Base-by-base conservation (phyloP, 345 rosid genomes). In the Citrus reticulata region DNA sequence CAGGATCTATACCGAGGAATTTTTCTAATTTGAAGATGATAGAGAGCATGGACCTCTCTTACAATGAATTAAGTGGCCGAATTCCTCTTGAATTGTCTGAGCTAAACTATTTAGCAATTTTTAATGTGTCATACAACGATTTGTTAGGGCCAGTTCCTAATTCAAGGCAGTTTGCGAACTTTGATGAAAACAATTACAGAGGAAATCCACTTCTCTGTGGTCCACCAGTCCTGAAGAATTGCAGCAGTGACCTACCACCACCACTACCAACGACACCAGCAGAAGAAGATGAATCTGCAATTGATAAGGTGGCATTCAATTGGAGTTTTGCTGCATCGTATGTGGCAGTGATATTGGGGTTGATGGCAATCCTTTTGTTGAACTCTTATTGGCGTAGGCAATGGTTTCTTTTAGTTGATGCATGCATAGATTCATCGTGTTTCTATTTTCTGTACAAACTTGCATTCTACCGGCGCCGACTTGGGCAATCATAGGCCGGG, bases 281-380 rank as follows among this genome's bases (percentile, higher is more conserved):
- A 70, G 40, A 49, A 70, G 74, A 17, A 42, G 73, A 69, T 13
- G 58, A 69, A 14, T 64, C 70, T 82, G 79, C 55, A 11, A n/a
- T 68, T 42, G 73, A 42, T 42, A 42, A 10, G 51, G 16, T 42
- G 51, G 51, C 51, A 42, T 42, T 11, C 51, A 42, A 0, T 40
- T 82, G 82, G 85, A 79, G 70, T 27, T 75, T 70, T 75, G 76
- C 34, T 70, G 74, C 63, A 63, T 70, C 73, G 13, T 75, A 75
- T 37, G 73, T 79, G n/a, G 3, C 70, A 34, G 32, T 70, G 5
- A 4, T 10, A 0, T 3, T 79, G 57, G 70, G 69, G 0, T 64
- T 79, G 19, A 24, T 42, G 19, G 73, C 20, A 51, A 62, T 82
- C 1, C 74, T 78, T 13, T 70, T 49, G 29, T n/a, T 75, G 17